Evolutionary conservation across 305 asterid species (phyloP).

Genomic region (Withania somnifera): DNA sequence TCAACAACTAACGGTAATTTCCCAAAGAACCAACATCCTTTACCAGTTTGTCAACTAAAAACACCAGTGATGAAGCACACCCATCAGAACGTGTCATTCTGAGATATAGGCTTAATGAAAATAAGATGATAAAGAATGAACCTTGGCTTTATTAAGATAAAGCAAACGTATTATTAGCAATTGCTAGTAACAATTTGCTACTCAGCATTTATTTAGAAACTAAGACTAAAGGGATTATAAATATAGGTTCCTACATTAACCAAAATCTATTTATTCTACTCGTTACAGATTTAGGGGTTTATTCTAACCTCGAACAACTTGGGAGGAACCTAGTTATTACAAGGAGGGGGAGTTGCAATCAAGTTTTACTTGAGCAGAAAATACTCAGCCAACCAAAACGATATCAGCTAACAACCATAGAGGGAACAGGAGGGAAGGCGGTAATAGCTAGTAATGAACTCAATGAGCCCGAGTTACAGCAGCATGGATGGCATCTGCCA

Average conservation of each 20-base stretch:
- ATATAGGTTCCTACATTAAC: not conserved
- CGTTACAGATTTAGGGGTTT: not conserved
- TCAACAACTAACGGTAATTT: not conserved
- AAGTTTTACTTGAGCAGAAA: not conserved
- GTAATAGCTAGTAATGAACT: not conserved
- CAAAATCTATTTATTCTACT: not conserved
- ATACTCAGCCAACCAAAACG: not conserved
- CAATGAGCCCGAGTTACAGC: constrained; percentile 49
- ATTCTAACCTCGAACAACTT: not conserved
- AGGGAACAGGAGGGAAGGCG: not conserved
- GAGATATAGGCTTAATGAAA: not conserved
- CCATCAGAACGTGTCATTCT: not conserved
- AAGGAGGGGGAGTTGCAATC: not conserved
- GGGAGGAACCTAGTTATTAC: not conserved
- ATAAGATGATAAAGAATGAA: not conserved
- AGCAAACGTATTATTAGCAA: not conserved
- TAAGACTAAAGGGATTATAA: not conserved
- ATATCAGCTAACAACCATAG: not conserved
- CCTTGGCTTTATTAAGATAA: not conserved
- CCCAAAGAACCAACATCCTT: not conserved
- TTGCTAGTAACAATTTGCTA: not conserved
- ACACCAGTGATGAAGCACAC: not conserved
- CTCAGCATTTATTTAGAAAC: not conserved
- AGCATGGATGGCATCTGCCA: constrained; percentile 92
- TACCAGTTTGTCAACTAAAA: not conserved